Percentiles rank a stretch among this genome's conserved stretches.
Evolutionary conservation across 495 filamentous ascomycete species (phyloP).

Genomic region (Daldinia decipiens): DNA sequence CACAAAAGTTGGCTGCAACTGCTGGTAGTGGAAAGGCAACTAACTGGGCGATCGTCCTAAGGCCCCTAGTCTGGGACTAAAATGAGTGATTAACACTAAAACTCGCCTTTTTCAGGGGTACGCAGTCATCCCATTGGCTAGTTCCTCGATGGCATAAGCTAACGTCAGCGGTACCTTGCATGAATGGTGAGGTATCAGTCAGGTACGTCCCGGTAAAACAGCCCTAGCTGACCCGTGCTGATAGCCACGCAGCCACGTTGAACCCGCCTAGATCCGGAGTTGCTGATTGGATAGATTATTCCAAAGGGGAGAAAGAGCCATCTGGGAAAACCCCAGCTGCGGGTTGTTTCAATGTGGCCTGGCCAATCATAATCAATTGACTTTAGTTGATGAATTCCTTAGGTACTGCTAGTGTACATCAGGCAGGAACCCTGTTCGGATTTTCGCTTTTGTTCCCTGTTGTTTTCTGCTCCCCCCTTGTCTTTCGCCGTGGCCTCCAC

Average conservation of each 20-base stretch:
- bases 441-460: constrained; percentile 20
- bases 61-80: constrained; percentile 21
- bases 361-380: constrained; percentile 15
- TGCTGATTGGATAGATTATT: constrained; percentile 26
- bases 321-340: constrained; percentile 24
- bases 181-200: constrained; percentile 33
- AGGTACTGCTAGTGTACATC: constrained; percentile 29
- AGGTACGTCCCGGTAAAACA: constrained; percentile 23
- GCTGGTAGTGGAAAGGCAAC: constrained; percentile 8
- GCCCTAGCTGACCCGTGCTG: constrained; percentile 29
- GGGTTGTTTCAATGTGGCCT: constrained; percentile 31
- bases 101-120: constrained; percentile 17
- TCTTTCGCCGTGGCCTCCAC: constrained; percentile 30
- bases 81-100: constrained; percentile 25
- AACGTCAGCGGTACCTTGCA: constrained; percentile 39
- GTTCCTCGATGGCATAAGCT: constrained; percentile 3
- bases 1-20: neutral
- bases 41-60: constrained; percentile 9
- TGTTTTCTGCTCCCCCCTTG: constrained; percentile 10
- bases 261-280: constrained; percentile 2
- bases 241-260: constrained; percentile 42
- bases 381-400: neutral
- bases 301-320: constrained; percentile 23
- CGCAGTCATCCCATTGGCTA: constrained; percentile 21
- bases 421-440: constrained; percentile 9